phyloP scores from a whole-genome alignment of 345 rosid species.

The Adansonia digitata region DNA sequence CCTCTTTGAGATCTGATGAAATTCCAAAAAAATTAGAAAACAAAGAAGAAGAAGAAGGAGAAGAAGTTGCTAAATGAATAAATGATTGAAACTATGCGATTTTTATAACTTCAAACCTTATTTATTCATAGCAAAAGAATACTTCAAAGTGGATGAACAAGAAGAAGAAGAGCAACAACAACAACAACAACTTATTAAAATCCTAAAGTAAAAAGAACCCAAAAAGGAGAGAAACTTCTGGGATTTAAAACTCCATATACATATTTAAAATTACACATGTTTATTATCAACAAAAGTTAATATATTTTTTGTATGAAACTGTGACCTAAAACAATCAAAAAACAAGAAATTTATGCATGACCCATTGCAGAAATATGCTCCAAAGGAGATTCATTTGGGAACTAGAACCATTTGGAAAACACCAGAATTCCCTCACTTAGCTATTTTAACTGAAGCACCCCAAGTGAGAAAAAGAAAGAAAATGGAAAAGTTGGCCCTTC shows the following conservation, averaged over 20 bases:
- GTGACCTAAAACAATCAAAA: slow-evolving; percentile 9
- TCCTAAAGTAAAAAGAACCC: neutral
- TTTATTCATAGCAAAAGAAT: neutral
- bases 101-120: neutral
- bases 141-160: neutral
- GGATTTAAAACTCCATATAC: neutral
- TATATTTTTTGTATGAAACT: neutral
- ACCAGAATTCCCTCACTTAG: slow-evolving; percentile 40
- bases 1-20: slow-evolving; percentile 23
- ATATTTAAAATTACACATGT: neutral
- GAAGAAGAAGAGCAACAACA: too few species aligned
- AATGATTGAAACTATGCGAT: neutral
- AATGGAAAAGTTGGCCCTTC: slow-evolving; percentile 30
- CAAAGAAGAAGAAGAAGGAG: neutral
- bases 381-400: neutral
- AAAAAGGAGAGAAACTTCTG: neutral
- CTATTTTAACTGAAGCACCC: slow-evolving; percentile 58
- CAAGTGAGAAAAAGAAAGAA: slow-evolving; percentile 15
- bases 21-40: neutral
- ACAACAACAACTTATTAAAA: neutral
- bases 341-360: slow-evolving; percentile 1
- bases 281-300: neutral
- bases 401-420: slow-evolving; percentile 30
- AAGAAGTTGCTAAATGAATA: neutral
- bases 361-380: slow-evolving; percentile 19